Evolutionary conservation across 441 rosid species (phyloP), one percentile per base, ranked within the genome.

Genomic region (Melastoma candidum): DNA sequence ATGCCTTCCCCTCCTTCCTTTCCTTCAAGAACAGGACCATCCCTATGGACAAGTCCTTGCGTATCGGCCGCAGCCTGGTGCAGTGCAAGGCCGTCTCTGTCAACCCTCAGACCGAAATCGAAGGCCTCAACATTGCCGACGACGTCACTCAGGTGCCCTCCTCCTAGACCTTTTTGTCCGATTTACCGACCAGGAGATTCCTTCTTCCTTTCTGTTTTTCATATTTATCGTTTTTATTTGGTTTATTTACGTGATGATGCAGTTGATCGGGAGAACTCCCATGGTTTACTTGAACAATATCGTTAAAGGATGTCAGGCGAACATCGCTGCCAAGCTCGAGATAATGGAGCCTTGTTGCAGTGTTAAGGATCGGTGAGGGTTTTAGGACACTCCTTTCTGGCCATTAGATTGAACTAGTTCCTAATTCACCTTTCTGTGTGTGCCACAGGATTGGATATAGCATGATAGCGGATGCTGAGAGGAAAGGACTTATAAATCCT

Each of bases 301-400:
- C 55, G 84, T 78, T 25, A 92, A 85, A 62, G 98, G 90, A 6
- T 79, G 78, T 71, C 84, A 75, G 29, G 94, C 95, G 44, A 85
- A 77, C 69, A 73, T 92, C 68, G 98, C 95, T 60, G 98, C 89
- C 67, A 92, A 92, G 77, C 97, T 92, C 70, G 98, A 92, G 75
- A 88, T 81, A 58, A 92, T 88, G 97, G 97, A 92, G 63, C 97
- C 97, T 44, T 92, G 98, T 57, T 88, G 92, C 79, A 92, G 97
- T 73, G 98, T 92, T 59, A 92, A 92, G 67, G 97, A 92, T 79
- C 85, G 97, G 98, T 88, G 56, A 49, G 59, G 63, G 13, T 60
- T 56, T 44, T 32, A n/a, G 22, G 22, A 17, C 22, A 17, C 22
- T 17, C 22, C 22, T 17, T 17, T 17, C 22, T 17, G 41, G 8